Percentiles rank a stretch among this genome's conserved stretches.
Evolutionary conservation across 495 filamentous ascomycete species (phyloP).

Genomic region (Hyphodiscus hymeniophilus): DNA sequence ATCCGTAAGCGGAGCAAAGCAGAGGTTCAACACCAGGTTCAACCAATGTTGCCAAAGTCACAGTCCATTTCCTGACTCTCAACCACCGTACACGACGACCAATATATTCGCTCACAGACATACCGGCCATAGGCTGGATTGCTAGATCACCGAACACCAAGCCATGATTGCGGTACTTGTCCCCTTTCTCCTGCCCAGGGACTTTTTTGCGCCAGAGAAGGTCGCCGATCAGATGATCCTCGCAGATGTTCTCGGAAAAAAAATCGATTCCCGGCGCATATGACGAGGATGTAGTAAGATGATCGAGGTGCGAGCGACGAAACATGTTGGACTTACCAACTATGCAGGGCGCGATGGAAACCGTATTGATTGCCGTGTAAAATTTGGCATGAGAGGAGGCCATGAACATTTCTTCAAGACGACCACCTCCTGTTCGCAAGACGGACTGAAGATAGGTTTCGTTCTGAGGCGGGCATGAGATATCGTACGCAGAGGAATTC

Average conservation of each 20-base stretch:
- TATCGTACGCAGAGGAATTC: slow-evolving; percentile 13
- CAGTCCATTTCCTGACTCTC: slow-evolving; percentile 90
- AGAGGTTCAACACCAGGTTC: slow-evolving; percentile 92
- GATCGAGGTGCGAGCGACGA: slow-evolving; percentile 72
- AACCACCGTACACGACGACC: slow-evolving; percentile 85
- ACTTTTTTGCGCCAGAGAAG: slow-evolving; percentile 66
- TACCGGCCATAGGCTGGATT: slow-evolving; percentile 78
- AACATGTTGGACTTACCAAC: slow-evolving; percentile 99
- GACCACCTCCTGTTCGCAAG: slow-evolving; percentile 55
- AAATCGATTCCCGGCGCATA: slow-evolving; percentile 70
- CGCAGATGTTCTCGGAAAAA: slow-evolving; percentile 94
- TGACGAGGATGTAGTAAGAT: slow-evolving; percentile 34
- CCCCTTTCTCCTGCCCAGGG: slow-evolving; percentile 37
- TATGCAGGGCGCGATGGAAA: slow-evolving; percentile 83
- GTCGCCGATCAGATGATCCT: slow-evolving; percentile 94
- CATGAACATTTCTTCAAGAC: slow-evolving; percentile 90
- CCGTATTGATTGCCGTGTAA: slow-evolving; percentile 95
- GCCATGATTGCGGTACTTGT: slow-evolving; percentile 64
- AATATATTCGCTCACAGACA: slow-evolving; percentile 72
- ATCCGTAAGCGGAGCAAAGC: slow-evolving; percentile 69
- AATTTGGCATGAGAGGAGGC: slow-evolving; percentile 94
- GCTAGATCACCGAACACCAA: slow-evolving; percentile 79
- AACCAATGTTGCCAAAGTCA: slow-evolving; percentile 79
- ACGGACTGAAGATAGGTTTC: slow-evolving; percentile 22
- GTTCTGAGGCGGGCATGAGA: slow-evolving; percentile 15